Conservation (phyloP, 805 yeast genomes). For the Barnettozyma sucrosica region DNA sequence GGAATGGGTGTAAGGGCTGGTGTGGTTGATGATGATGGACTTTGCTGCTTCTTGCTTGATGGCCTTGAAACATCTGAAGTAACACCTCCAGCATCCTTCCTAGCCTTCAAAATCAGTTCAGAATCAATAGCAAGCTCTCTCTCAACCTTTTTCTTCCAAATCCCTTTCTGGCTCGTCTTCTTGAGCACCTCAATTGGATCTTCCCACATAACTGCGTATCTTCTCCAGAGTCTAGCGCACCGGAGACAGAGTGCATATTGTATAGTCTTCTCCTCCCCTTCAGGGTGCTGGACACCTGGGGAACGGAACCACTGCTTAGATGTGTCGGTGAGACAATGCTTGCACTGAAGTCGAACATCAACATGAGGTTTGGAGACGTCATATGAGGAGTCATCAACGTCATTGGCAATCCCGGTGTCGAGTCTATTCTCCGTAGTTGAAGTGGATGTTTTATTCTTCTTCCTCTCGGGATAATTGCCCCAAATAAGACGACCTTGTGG, state of each 20-base stretch:
- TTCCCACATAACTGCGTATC: conserved; percentile 86
- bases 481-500: conserved; percentile 67
- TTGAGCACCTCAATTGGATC: conserved; percentile 62
- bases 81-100: conserved; percentile 19
- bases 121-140: conserved; percentile 62
- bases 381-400: conserved; percentile 67
- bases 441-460: conserved; percentile 43
- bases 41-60: conserved; percentile 20
- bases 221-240: conserved; percentile 88
- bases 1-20: neutral
- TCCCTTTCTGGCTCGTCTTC: conserved; percentile 36
- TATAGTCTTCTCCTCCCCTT: conserved; percentile 23
- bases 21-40: conserved; percentile 4
- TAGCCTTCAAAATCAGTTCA: conserved; percentile 43
- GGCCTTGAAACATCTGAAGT: conserved; percentile 3
- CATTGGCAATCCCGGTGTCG: conserved; percentile 23
- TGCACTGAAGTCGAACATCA: conserved; percentile 50
- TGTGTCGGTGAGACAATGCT: conserved; percentile 55
- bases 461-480: conserved; percentile 76
- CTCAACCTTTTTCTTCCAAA: conserved; percentile 60
- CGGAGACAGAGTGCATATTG: conserved; percentile 69
- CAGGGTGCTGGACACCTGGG: conserved; percentile 45
- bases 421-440: conserved; percentile 13
- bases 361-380: conserved; percentile 44
- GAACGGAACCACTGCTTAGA: conserved; percentile 66